Conservation (phyloP, 352 stramenopile species). For the Globisporangium iwayamae region DNA sequence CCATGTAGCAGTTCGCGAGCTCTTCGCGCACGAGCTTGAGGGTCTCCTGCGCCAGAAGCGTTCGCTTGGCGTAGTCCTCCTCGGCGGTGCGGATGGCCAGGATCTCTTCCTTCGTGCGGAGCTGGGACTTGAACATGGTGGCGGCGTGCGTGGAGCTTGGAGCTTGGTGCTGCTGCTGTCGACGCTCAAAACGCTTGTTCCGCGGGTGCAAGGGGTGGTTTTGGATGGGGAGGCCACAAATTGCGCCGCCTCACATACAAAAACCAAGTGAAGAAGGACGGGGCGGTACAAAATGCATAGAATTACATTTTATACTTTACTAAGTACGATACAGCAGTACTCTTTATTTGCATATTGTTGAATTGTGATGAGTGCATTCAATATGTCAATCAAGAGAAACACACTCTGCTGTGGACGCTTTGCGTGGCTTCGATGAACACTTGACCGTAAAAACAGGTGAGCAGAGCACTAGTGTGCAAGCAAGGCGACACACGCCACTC, state of each 20-base stretch:
- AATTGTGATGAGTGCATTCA: not conserved
- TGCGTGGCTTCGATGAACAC: constrained; percentile 1
- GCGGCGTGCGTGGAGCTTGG: not conserved
- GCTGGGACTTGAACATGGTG: constrained; percentile 61
- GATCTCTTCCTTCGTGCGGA: constrained; percentile 83
- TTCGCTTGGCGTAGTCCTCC: constrained; percentile 70
- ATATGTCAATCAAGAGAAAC: not conserved
- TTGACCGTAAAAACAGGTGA: not conserved
- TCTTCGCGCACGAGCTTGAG: constrained; percentile 86
- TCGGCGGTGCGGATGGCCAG: constrained; percentile 73
- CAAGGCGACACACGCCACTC: not conserved
- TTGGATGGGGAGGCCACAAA: constrained; percentile 19
- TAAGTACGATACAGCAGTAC: constrained; percentile 9
- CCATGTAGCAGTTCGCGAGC: constrained; percentile 84
- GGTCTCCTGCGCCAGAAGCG: constrained; percentile 70
- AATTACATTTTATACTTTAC: not conserved
- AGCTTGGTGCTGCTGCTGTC: constrained; percentile 4
- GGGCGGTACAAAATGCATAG: not conserved
- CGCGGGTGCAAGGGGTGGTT: constrained; percentile 19
- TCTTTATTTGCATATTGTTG: not conserved
- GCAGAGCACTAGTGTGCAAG: not conserved
- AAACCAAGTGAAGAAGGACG: constrained; percentile 8
- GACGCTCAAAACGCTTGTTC: constrained; percentile 13
- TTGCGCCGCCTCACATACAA: constrained; percentile 17
- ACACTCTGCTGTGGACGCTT: constrained; percentile 4